phyloP scores from a whole-genome alignment of 164 flowering plant species.

The Vitis amurensis region DNA sequence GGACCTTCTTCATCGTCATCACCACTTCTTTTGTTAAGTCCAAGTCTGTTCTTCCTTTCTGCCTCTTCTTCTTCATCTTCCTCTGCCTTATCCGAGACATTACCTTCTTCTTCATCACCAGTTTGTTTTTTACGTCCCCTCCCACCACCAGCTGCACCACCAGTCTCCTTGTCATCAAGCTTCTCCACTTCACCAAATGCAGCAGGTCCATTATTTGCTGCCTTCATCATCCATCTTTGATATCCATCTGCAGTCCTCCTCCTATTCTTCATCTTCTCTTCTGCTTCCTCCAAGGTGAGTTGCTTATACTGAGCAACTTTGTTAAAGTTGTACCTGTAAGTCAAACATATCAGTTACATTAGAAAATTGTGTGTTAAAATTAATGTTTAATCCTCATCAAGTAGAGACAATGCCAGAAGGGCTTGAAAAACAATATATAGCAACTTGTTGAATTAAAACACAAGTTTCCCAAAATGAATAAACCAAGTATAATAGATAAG shows the following conservation, averaged over 20 bases:
- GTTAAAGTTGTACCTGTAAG: conserved; percentile 83
- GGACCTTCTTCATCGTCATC: conserved; percentile 94
- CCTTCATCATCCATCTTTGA: conserved; percentile 99
- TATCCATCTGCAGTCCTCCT: conserved; percentile 93
- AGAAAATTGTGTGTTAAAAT: too few relatives aligned
- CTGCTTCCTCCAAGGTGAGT: conserved; percentile 98
- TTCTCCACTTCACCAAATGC: conserved; percentile 84
- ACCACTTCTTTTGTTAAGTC: conserved; percentile 61
- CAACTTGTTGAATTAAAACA: too few relatives aligned
- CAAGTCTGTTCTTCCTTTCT: conserved; percentile 73
- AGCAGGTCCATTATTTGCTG: conserved; percentile 86
- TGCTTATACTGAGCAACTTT: conserved; percentile 98
- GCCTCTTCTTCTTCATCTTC: conserved; percentile 89
- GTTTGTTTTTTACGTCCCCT: conserved; percentile 60
- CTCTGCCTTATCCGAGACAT: conserved; percentile 80
- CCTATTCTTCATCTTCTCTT: conserved; percentile 94
- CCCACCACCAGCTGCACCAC: conserved; percentile 36
- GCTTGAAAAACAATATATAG: too few relatives aligned
- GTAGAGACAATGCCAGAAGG: too few relatives aligned
- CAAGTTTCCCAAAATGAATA: too few relatives aligned
- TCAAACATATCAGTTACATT: conserved; percentile 1
- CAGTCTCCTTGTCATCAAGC: conserved; percentile 56
- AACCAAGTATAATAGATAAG: too few relatives aligned
- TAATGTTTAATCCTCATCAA: too few relatives aligned
- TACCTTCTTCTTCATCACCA: conserved; percentile 76